Evolutionary conservation across 495 filamentous ascomycete species (phyloP), one percentile per base, ranked within the genome.

Genomic region (Tuber borchii): DNA sequence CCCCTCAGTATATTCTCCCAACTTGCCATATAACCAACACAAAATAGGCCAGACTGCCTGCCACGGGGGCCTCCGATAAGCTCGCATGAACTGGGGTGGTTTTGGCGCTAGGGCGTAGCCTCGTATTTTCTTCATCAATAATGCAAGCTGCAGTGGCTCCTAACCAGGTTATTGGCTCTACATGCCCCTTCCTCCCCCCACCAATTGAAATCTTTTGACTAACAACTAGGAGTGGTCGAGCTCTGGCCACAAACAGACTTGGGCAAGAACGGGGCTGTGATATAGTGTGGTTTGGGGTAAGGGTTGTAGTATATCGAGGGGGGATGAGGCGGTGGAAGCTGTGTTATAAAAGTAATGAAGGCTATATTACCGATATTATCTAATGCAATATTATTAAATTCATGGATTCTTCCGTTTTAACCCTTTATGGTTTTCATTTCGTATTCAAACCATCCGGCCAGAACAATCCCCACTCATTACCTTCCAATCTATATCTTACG

Each of bases 61-160:
- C 26, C 2, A 19, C 56, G 26, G 4, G 12, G 12, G 3, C 56
- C 14, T 65, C 56, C 26, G 14, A 34, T 83, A 87, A 76, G 88
- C 84, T 16, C 73, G 80, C 44, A 75, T 71, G 22, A 78, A 84
- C 83, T 81, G 80, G 83, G 70, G 86, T 83, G 84, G 83, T 82
- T 85, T 82, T 61, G 75, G 46, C 39, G 61, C 71, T 31, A 44
- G 22, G 80, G 80, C 20, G 69, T 22, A 76, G 61, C 34, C 42
- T 82, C 22, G 71, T 76, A 37, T 65, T 82, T 26, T 74, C 79
- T 56, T 73, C 77, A 26, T 51, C 77, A 0, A 48, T 82, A 51
- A 73, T 78, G 40, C 71, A 22, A n/a, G 70, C 46, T 45, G 65
- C 80, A 34, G 79, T 76, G 34, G 71, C 56, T 20, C 16, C 73